phyloP scores from a whole-genome alignment of 352 stramenopile species.

The Phytophthora melonis region DNA sequence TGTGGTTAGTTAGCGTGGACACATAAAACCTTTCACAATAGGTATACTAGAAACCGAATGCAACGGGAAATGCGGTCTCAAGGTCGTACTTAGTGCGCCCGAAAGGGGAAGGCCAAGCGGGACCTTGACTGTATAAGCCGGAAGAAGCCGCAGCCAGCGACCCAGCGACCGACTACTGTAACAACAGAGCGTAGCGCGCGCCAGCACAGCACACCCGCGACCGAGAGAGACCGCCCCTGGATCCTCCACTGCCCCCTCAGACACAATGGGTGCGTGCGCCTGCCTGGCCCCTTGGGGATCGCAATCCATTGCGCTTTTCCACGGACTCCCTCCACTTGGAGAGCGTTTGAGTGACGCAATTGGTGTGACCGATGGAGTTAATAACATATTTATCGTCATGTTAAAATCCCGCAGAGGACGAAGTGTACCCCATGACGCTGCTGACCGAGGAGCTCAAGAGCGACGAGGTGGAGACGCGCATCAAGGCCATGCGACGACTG shows the following conservation, averaged over 20 bases:
- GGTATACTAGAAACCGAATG: neutral
- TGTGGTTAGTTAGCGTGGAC: neutral
- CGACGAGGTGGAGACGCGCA: slow-evolving; percentile 92
- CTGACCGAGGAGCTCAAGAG: slow-evolving; percentile 93
- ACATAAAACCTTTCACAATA: neutral
- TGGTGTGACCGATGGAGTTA: neutral
- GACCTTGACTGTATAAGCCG: slow-evolving; percentile 25
- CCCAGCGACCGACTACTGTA: slow-evolving; percentile 4
- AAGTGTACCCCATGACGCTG: slow-evolving; percentile 90
- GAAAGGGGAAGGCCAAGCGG: neutral
- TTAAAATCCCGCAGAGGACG: slow-evolving; percentile 59
- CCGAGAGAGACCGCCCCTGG: slow-evolving; percentile 6
- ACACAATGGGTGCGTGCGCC: slow-evolving; percentile 32
- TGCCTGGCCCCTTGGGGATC: neutral
- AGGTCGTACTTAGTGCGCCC: neutral
- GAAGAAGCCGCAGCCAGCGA: slow-evolving; percentile 24
- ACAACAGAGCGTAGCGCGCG: neutral
- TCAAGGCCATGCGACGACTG: slow-evolving; percentile 95
- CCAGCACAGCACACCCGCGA: neutral
- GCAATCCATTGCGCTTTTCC: too few relatives aligned
- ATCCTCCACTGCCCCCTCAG: slow-evolving; percentile 11
- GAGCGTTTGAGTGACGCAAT: too few relatives aligned
- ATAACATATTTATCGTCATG: slow-evolving; percentile 1
- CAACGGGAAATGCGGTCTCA: neutral
- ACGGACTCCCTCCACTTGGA: too few relatives aligned